These are phyloP conservation scores for Anacardium occidentale DNA, from an alignment of 345 rosid species.

Conservation along the genomic window DNA sequence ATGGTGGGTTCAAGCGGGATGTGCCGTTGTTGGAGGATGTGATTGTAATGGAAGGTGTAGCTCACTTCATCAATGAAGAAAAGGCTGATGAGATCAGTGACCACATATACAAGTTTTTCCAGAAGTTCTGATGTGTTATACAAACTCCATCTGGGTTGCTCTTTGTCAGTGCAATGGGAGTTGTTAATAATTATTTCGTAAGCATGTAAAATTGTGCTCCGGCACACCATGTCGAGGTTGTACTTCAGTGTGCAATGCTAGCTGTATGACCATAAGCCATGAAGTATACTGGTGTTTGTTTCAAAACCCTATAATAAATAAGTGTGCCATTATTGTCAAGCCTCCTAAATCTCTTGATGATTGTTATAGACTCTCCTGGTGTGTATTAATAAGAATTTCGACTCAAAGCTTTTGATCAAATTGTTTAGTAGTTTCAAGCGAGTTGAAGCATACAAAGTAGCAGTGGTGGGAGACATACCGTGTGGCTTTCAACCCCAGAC, in stretches of 20 bases:
- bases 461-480: no score
- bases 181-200: no score
- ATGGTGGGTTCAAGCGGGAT: slow-evolving; percentile 49
- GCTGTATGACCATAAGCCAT: no score
- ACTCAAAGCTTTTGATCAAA: not conserved
- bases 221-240: no score
- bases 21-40: slow-evolving; percentile 74
- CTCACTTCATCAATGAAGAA: slow-evolving; percentile 71
- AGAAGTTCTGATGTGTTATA: slow-evolving; percentile 22
- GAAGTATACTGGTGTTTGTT: not conserved
- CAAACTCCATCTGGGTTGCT: not conserved
- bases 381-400: no score
- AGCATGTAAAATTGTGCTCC: no score
- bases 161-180: no score
- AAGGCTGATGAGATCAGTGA: slow-evolving; percentile 55
- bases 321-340: not conserved
- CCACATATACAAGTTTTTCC: slow-evolving; percentile 61
- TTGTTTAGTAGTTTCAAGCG: not conserved
- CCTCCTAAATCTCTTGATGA: not conserved
- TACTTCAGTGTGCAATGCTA: no score
- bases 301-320: no score
- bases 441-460: no score
- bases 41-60: slow-evolving; percentile 67
- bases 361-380: not conserved
- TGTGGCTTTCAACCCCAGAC: no score